Conservation (phyloP, 208 protist species). For the Leishmania aethiopica region DNA sequence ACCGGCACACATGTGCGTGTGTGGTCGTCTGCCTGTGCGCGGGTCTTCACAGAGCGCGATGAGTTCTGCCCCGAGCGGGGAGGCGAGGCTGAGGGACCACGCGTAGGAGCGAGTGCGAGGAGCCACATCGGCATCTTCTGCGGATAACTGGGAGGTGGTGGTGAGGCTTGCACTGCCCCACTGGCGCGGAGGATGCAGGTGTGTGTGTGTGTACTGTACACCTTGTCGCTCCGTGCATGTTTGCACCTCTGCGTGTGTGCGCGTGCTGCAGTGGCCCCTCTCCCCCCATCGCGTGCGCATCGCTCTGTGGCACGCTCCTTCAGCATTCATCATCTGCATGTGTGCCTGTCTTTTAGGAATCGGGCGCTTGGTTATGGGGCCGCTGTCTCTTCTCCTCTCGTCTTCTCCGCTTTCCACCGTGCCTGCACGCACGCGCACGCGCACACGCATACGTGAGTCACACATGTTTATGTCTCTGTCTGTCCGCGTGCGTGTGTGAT, state of each 20-base stretch:
- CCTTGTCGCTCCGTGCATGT: neutral
- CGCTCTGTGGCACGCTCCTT: neutral
- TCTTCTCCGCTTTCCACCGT: neutral
- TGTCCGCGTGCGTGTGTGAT: neutral
- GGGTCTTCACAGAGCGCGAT: neutral
- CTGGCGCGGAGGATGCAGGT: neutral
- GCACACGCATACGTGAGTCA: neutral
- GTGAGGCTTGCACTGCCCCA: neutral
- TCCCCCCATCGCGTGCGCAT: neutral
- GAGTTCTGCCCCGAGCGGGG: neutral
- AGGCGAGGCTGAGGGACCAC: neutral
- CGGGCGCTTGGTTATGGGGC: neutral
- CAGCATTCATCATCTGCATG: neutral
- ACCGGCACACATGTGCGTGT: neutral
- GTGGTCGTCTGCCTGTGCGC: neutral
- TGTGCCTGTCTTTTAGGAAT: conserved; percentile 10
- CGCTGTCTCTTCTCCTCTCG: neutral
- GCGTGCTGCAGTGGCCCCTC: no score
- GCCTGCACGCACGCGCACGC: neutral
- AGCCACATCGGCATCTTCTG: neutral
- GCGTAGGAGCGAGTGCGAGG: neutral
- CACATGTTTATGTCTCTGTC: neutral
- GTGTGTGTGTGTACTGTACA: neutral
- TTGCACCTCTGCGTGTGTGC: neutral
- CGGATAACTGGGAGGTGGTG: neutral